A percentile compares a stretch with the other conserved stretches of the same genome.
Conservation (phyloP, 2,329 filamentous ascomycete species). For the Monilinia aucupariae region DNA sequence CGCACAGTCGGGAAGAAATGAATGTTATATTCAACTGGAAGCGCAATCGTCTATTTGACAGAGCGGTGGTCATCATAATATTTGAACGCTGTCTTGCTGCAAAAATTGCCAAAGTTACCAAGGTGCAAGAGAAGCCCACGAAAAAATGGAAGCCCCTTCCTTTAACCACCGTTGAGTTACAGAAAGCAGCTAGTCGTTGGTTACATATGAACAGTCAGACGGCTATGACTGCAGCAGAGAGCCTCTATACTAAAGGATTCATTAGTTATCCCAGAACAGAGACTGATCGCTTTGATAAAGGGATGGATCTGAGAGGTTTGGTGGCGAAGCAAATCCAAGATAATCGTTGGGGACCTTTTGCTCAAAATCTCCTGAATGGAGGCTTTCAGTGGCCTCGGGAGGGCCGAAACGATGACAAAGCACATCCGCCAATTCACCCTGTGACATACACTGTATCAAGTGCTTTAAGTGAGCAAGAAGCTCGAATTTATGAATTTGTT, state of each 20-base stretch:
- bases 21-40: conserved; percentile 82
- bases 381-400: conserved; percentile 75
- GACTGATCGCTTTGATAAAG: conserved; percentile 90
- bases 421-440: conserved; percentile 94
- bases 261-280: conserved; percentile 98
- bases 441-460: conserved; percentile 70
- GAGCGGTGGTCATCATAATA: conserved; percentile 71
- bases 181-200: conserved; percentile 88
- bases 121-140: conserved; percentile 84
- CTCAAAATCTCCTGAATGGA: conserved; percentile 67
- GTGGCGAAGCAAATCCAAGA: conserved; percentile 80
- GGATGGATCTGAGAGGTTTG: conserved; percentile 74
- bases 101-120: conserved; percentile 71
- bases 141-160: conserved; percentile 92
- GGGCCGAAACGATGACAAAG: conserved; percentile 89
- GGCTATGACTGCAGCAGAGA: conserved; percentile 84
- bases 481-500: conserved; percentile 85
- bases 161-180: conserved; percentile 89
- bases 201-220: conserved; percentile 85
- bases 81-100: conserved; percentile 80
- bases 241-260: conserved; percentile 86
- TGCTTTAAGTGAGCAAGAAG: conserved; percentile 61
- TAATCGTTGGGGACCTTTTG: conserved; percentile 72
- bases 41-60: conserved; percentile 79
- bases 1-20: conserved; percentile 69